Conservation (phyloP, 2,329 filamentous ascomycete species). For the Penicillium freii region DNA sequence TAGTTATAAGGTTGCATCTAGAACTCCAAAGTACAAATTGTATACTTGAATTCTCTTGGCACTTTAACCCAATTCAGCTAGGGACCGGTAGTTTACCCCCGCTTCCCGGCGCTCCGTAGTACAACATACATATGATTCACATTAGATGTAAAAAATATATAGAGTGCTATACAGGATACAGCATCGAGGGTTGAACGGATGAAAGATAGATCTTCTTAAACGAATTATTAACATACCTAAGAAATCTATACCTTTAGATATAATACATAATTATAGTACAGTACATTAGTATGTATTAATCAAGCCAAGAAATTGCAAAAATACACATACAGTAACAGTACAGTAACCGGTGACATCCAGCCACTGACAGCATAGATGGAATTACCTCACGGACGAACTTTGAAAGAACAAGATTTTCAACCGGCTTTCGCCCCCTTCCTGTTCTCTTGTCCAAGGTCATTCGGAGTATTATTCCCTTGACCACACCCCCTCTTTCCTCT, state of each 20-base stretch:
- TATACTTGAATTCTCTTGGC: background rate
- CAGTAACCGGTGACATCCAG: background rate
- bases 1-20: too few relatives aligned
- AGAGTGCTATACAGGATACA: background rate
- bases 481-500: background rate
- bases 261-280: too few relatives aligned
- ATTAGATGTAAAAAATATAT: background rate
- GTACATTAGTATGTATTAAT: background rate
- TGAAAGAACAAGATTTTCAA: constrained; percentile 10
- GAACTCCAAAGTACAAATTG: background rate
- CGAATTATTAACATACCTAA: background rate
- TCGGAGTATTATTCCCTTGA: constrained; percentile 1
- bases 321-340: background rate
- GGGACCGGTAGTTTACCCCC: background rate
- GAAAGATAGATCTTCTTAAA: background rate
- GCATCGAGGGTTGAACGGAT: background rate
- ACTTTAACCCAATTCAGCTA: background rate
- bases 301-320: background rate
- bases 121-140: background rate
- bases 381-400: constrained; percentile 6
- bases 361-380: constrained; percentile 2
- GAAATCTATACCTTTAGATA: too few relatives aligned
- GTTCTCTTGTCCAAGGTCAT: background rate
- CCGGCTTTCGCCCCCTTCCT: background rate
- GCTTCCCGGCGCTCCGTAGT: background rate